These are phyloP conservation scores for Penicillium psychrosexuale DNA, from an alignment of 2,329 filamentous ascomycete genomes.

Conservation along the genomic window DNA sequence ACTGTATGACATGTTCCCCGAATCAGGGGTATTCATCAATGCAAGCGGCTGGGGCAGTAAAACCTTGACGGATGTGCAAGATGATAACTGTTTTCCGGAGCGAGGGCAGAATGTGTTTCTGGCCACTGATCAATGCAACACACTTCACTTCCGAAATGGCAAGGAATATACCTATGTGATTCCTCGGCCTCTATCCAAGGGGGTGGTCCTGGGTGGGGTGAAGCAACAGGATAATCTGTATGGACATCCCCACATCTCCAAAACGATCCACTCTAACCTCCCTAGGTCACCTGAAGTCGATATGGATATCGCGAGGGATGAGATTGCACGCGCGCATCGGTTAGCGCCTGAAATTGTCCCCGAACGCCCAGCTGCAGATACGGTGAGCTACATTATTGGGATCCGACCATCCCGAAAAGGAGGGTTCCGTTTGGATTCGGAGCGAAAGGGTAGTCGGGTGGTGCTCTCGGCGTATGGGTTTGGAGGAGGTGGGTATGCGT, in stretches of 20 bases:
- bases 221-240: conserved; percentile 36
- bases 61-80: conserved; percentile 33
- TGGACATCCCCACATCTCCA: not conserved
- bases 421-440: conserved; percentile 36
- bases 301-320: conserved; percentile 37
- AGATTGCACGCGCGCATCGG: conserved; percentile 38
- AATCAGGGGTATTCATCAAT: conserved; percentile 39
- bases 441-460: conserved; percentile 24
- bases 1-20: conserved; percentile 35
- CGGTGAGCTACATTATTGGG: conserved; percentile 35
- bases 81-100: conserved; percentile 37
- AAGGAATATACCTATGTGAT: conserved; percentile 41
- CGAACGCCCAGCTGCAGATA: conserved; percentile 26
- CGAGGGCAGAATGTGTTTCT: conserved; percentile 40
- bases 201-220: conserved; percentile 36
- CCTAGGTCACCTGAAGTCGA: conserved; percentile 36
- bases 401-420: conserved; percentile 36
- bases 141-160: conserved; percentile 37
- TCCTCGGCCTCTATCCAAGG: conserved; percentile 33
- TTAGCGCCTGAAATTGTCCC: conserved; percentile 39
- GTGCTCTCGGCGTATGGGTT: conserved; percentile 40
- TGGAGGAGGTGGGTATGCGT: conserved; percentile 39
- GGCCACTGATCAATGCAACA: conserved; percentile 29
- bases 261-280: conserved; percentile 1
- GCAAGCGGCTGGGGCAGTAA: conserved; percentile 40